phyloP scores from a whole-genome alignment of 2,329 filamentous ascomycete genomes.

The Leptographium radiaticola region DNA sequence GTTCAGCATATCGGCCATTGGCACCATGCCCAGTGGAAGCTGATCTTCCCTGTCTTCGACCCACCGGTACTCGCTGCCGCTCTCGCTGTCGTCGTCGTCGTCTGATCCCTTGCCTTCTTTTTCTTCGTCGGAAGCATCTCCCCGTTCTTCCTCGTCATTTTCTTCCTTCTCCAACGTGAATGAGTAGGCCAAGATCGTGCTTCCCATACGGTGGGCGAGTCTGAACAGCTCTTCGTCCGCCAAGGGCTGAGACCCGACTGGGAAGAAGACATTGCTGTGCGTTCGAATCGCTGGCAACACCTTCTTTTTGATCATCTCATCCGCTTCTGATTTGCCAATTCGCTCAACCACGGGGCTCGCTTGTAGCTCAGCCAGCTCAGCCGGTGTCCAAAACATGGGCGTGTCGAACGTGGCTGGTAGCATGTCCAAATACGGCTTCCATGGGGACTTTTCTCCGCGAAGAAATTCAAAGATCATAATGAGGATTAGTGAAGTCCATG shows the following conservation, averaged over 20 bases:
- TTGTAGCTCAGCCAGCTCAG: slow-evolving; percentile 60
- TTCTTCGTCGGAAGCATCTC: slow-evolving; percentile 26
- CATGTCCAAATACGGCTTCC: slow-evolving; percentile 68
- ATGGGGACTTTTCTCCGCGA: slow-evolving; percentile 46
- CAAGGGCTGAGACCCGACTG: slow-evolving; percentile 18
- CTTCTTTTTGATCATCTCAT: slow-evolving; percentile 49
- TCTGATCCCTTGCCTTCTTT: slow-evolving; percentile 21
- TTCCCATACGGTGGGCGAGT: slow-evolving; percentile 68
- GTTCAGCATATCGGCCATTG: slow-evolving; percentile 81
- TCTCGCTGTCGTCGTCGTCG: slow-evolving; percentile 43
- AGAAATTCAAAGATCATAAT: slow-evolving; percentile 67
- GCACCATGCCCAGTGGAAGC: slow-evolving; percentile 70
- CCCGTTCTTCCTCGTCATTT: slow-evolving; percentile 21
- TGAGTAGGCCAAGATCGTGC: slow-evolving; percentile 83
- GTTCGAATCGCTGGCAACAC: slow-evolving; percentile 38
- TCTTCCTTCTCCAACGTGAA: slow-evolving; percentile 56
- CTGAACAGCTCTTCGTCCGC: slow-evolving; percentile 31
- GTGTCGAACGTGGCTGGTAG: slow-evolving; percentile 65
- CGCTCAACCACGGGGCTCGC: slow-evolving; percentile 64
- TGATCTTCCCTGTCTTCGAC: slow-evolving; percentile 48
- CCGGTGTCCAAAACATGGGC: slow-evolving; percentile 74
- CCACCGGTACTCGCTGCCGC: slow-evolving; percentile 50
- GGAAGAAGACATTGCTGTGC: slow-evolving; percentile 32
- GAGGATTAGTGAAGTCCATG: slow-evolving; percentile 53
- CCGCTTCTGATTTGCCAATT: slow-evolving; percentile 61